Base-by-base conservation (phyloP, 306 rosid genomes). In the Prunus mongolica region DNA sequence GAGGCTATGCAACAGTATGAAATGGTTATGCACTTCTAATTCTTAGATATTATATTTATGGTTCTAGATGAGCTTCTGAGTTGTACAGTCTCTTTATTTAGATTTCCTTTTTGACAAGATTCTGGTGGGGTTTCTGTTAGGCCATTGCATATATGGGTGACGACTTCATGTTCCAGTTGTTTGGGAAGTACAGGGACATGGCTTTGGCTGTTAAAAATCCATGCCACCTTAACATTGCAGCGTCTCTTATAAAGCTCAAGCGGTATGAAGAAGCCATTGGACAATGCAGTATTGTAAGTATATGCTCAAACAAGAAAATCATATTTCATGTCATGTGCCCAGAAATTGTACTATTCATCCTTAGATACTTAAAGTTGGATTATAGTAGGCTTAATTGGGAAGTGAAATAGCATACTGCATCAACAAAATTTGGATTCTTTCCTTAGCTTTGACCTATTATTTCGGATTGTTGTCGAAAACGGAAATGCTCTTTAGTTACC, bases 1-100 rank as follows among this genome's bases (percentile, higher is more conserved):
- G 98, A 92, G 87, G 98, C 98, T 76, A 95, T 95, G 96, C 97
- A 89, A 90, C 97, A 88, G 95, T 90, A 90, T 88, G 94, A 91
- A 92, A 95, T 92, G 98, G 98, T 92, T 81, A 84, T 81, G 27
- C 72, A 72, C 88, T 83, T 32, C 56, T 77, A 74, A 78, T 83
- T 74, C 87, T 82, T 84, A 11, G 22, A 64, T 80, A 44, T 80
- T 80, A 65, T 47, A 58, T 64, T 34, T 74, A 52, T 66, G 65
- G 3, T 38, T 8, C 10, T 45, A n/a, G 65, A 69, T 56, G 63
- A 50, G 58, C 32, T 41, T 72, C 73, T 79, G 51, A 56, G 50
- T 72, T 16, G 20, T 18, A 19, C 73, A 20, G 1, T 45, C 6
- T 54, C n/a, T 6, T 67, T 60, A 12, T 41, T 18, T 45, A 27